Evolutionary conservation across 345 rosid genomes (phyloP).

Genomic region (Murraya paniculata): DNA sequence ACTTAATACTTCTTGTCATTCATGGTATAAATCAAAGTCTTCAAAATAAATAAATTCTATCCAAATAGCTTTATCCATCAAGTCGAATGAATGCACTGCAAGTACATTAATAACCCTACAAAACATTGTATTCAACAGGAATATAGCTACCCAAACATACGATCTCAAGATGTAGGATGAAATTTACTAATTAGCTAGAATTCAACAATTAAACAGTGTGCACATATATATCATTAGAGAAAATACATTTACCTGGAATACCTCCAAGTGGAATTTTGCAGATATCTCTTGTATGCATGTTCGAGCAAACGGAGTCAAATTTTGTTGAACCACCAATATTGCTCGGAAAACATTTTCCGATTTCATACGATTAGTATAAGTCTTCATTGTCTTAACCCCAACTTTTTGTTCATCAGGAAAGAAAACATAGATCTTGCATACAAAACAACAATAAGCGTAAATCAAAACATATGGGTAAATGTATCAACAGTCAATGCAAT

Average conservation of each 20-base stretch:
- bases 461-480: neutral
- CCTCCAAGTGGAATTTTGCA: conserved; percentile 73
- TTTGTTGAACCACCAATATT: conserved; percentile 74
- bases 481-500: neutral
- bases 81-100: neutral
- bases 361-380: conserved; percentile 80
- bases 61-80: neutral
- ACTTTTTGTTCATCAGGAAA: conserved; percentile 85
- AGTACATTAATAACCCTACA: neutral
- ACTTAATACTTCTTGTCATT: neutral
- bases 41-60: neutral
- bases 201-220: neutral
- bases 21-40: neutral
- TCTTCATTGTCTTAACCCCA: conserved; percentile 89
- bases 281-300: conserved; percentile 69
- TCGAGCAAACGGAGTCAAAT: conserved; percentile 81
- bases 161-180: neutral
- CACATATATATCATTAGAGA: neutral
- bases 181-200: neutral
- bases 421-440: conserved; percentile 68
- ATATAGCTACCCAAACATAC: neutral
- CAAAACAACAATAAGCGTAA: neutral
- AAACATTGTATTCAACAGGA: neutral
- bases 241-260: conserved; percentile 62
- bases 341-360: conserved; percentile 80